Conservation (phyloP, 164 flowering plant species). For the grape (Vitis vinifera) region ASM3070453v1 NC_081822.1:12514501-12515000, state of each 20-base stretch:
- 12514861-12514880: slow-evolving; percentile 37
- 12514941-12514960: slow-evolving; percentile 45
- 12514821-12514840: slow-evolving; percentile 23
- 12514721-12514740: slow-evolving; percentile 40
- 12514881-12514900: slow-evolving; percentile 38
- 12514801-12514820: slow-evolving; percentile 52
- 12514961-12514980: slow-evolving; percentile 30
- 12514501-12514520: slow-evolving; percentile 43
- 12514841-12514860: slow-evolving; percentile 26
- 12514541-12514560: slow-evolving; percentile 52
- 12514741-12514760: slow-evolving; percentile 55
- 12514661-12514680: slow-evolving; percentile 29
- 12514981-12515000: slow-evolving; percentile 40
- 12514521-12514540: slow-evolving; percentile 34
- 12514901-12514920: slow-evolving; percentile 41
- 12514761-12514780: slow-evolving; percentile 69
- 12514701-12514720: slow-evolving; percentile 41
- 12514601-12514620: slow-evolving; percentile 44
- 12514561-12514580: slow-evolving; percentile 28
- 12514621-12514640: slow-evolving; percentile 58
- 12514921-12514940: slow-evolving; percentile 27
- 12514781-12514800: slow-evolving; percentile 51
- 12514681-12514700: slow-evolving; percentile 48
- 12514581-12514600: slow-evolving; percentile 14
- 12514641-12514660: slow-evolving; percentile 39